Percentiles rank a stretch among this genome's conserved stretches.
phyloP scores from a whole-genome alignment of 2,329 filamentous ascomycete genomes.

The Curvularia verruculosa region DNA sequence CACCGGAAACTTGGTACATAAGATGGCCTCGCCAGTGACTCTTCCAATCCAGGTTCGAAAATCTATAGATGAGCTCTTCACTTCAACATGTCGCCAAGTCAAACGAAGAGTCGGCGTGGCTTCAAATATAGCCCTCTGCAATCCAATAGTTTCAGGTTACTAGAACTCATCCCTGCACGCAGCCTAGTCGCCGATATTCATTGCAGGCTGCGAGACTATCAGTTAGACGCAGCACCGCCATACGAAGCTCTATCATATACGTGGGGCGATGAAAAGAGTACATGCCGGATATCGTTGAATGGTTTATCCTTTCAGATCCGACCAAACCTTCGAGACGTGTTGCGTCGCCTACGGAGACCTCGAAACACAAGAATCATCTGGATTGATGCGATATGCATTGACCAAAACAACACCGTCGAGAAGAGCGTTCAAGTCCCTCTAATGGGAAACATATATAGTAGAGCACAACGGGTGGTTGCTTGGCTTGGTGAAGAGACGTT shows the following conservation, averaged over 20 bases:
- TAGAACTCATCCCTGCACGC: conserved; percentile 11
- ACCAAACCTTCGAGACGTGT: conserved; percentile 9
- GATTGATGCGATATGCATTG: not conserved
- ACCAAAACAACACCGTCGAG: conserved; percentile 1
- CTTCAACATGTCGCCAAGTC: conserved; percentile 5
- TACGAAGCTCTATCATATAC: conserved; percentile 6
- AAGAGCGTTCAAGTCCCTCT: not conserved
- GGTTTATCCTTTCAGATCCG: conserved; percentile 7
- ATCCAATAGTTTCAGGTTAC: conserved; percentile 11
- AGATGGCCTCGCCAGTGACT: not conserved
- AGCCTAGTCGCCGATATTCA: conserved; percentile 14
- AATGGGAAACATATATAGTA: not conserved
- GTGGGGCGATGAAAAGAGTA: conserved; percentile 1
- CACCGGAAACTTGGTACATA: not conserved
- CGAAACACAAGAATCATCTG: not conserved
- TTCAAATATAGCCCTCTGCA: conserved; percentile 14
- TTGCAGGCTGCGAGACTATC: conserved; percentile 12
- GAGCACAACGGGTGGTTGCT: not conserved
- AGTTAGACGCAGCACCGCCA: conserved; percentile 12
- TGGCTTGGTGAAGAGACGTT: not conserved
- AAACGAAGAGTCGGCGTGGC: conserved; percentile 10
- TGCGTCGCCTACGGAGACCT: not conserved
- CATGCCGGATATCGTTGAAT: conserved; percentile 10
- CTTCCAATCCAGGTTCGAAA: not conserved
- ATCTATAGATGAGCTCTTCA: not conserved